Evolutionary conservation across 1,284 basidiomycete genomes (phyloP), one percentile per base, ranked within the genome.

Genomic region (Pholiota adiposa): DNA sequence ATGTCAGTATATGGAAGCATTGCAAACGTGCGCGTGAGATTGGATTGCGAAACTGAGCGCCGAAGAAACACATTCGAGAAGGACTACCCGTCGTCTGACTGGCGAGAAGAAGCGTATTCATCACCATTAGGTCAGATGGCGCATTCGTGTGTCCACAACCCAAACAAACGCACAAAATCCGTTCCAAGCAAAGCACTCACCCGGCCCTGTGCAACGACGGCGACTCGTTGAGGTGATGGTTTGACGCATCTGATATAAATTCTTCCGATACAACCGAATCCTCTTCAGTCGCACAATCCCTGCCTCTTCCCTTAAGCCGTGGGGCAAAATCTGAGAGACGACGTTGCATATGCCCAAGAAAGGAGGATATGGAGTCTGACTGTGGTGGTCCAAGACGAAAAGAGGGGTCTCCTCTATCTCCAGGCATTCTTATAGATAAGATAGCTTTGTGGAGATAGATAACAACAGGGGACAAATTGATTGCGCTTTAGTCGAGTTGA

Each of bases 181-280:
- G 40, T 54, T 40, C 29, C 61, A 23, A 23, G 48, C 56, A 4
- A 44, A 56, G 41, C 18, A 76, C 81, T 71, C 67, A 86, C 84
- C 84, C 84, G 43, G 84, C 81, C 67, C 84, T 74, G 67, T 75
- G 79, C 62, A 85, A 69, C 23, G 79, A 70, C 23, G 80, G 76
- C 1, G 81, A 81, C 72, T 77, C 69, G 29, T 64, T 66, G 14
- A 57, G 49, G 36, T 54, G 60, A 46, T 60, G 34, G 53, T 44
- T 29, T 43, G 50, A 36, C 19, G 33, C n/a, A 11, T 60, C 58
- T 36, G 44, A 54, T 36, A 27, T 41, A 33, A 31, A 33, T 18
- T 50, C 51, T 12, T 58, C 62, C 25, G 33, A 43, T 9, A 44
- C 44, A 12, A 36, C 50, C 46, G 56, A 60, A 27, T 36, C 48